Evolutionary conservation across 306 rosid genomes (phyloP), one percentile per base, ranked within the genome.

Genomic region (Malus fusca): DNA sequence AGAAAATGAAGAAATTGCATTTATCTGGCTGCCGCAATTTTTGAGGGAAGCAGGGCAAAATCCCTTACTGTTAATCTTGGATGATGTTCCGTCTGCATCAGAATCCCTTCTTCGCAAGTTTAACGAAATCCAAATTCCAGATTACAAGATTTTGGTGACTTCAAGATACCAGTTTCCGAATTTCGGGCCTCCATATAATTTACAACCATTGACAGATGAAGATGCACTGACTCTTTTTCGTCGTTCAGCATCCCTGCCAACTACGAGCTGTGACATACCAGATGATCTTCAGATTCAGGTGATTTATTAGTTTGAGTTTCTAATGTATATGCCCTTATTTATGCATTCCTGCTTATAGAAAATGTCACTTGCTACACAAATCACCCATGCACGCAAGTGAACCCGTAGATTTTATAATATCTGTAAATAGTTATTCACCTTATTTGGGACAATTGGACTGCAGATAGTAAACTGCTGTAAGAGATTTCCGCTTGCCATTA

Each of bases 401-500:
- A 22, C 69, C 21, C 25, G 23, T 40, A 5, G 4, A 22, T 67
- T 37, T 67, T 67, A 22, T 33, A 13, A 13, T 8, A 43, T 22
- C 37, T 62, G 37, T 17, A 30, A 62, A 30, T 30, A 6, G 28
- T 52, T 30, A 26, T 22, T 12, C 44, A 51, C 55, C 19, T 70
- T 43, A 51, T 3, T 51, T 48, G 11, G 62, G 11, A 51, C 3
- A 26, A 2, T 43, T 84, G 44, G 68, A 66, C 66, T 88, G 77
- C 80, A 88, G 96, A 85, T 90, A 78, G 85, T 80, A 30, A 73
- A 60, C 74, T 64, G 77, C 14, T 87, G 89, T n/a, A 42, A 82
- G 18, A 84, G 82, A 37, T 84, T 80, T 31, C 91, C 90, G 11
- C 69, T 88, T 51, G 93, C 85, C 6, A 84, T 90, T 68, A 56